A percentile compares a stretch with the other conserved stretches of the same genome.
Conservation (phyloP, 345 rosid species). For the Conringia planisiliqua region DNA sequence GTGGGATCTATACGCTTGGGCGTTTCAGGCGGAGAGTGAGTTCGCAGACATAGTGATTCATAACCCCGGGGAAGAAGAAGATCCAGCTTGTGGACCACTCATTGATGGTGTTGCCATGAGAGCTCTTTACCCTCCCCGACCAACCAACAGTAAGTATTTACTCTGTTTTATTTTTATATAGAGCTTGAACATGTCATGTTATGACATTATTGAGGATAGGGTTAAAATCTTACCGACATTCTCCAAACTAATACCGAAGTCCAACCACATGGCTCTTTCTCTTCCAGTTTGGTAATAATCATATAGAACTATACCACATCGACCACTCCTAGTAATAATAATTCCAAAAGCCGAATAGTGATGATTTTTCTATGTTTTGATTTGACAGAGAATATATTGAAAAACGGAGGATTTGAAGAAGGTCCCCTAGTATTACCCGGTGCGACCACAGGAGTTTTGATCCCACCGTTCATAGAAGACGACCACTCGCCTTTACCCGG, state of each 20-base stretch:
- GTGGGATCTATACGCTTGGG: constrained; percentile 90
- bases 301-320: no score
- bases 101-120: constrained; percentile 70
- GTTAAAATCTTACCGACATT: no score
- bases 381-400: constrained; percentile 57
- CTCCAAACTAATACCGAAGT: no score
- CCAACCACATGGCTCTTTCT: no score
- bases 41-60: constrained; percentile 54
- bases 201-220: background rate
- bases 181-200: background rate
- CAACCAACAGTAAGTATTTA: constrained; percentile 46
- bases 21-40: constrained; percentile 47
- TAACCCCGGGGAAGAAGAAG: constrained; percentile 81
- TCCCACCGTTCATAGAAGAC: constrained; percentile 82
- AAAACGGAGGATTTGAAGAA: constrained; percentile 80
- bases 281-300: no score
- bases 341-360: background rate
- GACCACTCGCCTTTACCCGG: constrained; percentile 78
- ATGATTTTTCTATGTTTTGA: background rate
- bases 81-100: constrained; percentile 86
- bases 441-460: constrained; percentile 63
- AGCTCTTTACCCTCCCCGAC: constrained; percentile 57
- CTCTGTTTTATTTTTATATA: background rate
- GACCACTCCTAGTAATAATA: background rate
- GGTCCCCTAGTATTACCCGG: constrained; percentile 72